These are phyloP conservation scores for Cytidiella melzeri DNA, from an alignment of 768 basidiomycete genomes.

Conservation along the genomic window DNA sequence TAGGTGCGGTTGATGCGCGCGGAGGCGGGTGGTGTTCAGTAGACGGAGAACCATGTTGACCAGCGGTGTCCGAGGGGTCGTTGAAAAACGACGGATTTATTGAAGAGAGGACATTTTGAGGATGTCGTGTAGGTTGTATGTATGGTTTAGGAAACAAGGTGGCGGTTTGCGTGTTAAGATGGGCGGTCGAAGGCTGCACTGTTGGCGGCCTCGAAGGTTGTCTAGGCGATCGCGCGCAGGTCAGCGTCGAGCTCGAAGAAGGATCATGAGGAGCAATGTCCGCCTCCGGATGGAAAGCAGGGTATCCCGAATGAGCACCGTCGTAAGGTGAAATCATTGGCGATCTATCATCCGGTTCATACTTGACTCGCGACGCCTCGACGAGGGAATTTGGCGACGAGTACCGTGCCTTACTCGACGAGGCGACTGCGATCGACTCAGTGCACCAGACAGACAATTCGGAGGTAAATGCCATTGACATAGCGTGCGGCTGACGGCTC, in stretches of 20 bases:
- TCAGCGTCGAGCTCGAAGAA: conserved; percentile 22
- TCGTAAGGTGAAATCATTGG: conserved; percentile 9
- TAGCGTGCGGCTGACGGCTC: neutral
- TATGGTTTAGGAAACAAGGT: conserved; percentile 22
- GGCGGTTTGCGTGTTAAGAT: conserved; percentile 14
- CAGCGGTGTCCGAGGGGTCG: conserved; percentile 21
- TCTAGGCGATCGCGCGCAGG: conserved; percentile 21
- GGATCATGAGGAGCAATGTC: conserved; percentile 13
- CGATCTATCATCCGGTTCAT: conserved; percentile 11
- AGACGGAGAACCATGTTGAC: conserved; percentile 20
- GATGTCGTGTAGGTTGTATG: conserved; percentile 14
- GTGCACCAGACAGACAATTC: neutral
- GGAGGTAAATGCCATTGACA: conserved; percentile 7
- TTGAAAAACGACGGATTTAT: conserved; percentile 22
- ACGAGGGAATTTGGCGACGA: conserved; percentile 7
- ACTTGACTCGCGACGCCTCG: conserved; percentile 11
- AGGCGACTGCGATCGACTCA: conserved; percentile 10
- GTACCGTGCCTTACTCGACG: conserved; percentile 12
- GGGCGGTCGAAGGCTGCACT: conserved; percentile 12
- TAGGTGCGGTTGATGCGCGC: conserved; percentile 38
- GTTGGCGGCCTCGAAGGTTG: conserved; percentile 15
- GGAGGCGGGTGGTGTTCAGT: conserved; percentile 46
- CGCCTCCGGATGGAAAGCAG: conserved; percentile 9
- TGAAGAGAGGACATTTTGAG: conserved; percentile 20
- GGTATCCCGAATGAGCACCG: conserved; percentile 7